phyloP scores from a whole-genome alignment of 371 early-diverging fungal species.

The Mortierella sp. region DNA sequence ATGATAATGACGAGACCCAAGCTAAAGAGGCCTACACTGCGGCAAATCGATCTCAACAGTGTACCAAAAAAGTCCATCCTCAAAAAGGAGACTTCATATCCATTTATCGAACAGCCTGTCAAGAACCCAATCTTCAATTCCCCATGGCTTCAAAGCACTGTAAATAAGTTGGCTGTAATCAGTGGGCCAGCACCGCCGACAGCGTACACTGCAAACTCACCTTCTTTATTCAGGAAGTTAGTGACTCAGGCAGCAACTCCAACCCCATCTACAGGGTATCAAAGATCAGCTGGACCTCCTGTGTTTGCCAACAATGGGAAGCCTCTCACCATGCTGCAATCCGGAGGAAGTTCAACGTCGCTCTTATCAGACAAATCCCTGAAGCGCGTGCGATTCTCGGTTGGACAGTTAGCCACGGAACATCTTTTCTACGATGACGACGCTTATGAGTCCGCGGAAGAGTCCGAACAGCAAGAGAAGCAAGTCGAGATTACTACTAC shows the following conservation, averaged over 20 bases:
- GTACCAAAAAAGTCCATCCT: slow-evolving; percentile 46
- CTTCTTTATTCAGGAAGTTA: slow-evolving; percentile 50
- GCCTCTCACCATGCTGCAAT: slow-evolving; percentile 19
- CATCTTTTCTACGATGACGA: slow-evolving; percentile 59
- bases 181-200: slow-evolving; percentile 49
- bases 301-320: slow-evolving; percentile 33
- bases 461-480: slow-evolving; percentile 19
- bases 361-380: slow-evolving; percentile 41
- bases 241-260: slow-evolving; percentile 53
- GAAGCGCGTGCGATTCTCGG: slow-evolving; percentile 72
- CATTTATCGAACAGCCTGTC: slow-evolving; percentile 49
- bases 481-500: slow-evolving; percentile 10
- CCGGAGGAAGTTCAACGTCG: slow-evolving; percentile 24
- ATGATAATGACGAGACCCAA: slow-evolving; percentile 17
- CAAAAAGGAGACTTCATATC: slow-evolving; percentile 50
- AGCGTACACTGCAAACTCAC: slow-evolving; percentile 45
- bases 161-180: slow-evolving; percentile 51
- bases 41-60: slow-evolving; percentile 31
- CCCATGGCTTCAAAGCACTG: slow-evolving; percentile 55
- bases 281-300: slow-evolving; percentile 30
- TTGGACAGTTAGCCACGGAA: slow-evolving; percentile 66
- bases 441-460: slow-evolving; percentile 56
- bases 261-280: slow-evolving; percentile 14
- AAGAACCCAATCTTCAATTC: slow-evolving; percentile 52
- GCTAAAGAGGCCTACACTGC: slow-evolving; percentile 50